phyloP scores from a whole-genome alignment of 2,329 filamentous ascomycete species.

The Fusarium virguliforme region DNA sequence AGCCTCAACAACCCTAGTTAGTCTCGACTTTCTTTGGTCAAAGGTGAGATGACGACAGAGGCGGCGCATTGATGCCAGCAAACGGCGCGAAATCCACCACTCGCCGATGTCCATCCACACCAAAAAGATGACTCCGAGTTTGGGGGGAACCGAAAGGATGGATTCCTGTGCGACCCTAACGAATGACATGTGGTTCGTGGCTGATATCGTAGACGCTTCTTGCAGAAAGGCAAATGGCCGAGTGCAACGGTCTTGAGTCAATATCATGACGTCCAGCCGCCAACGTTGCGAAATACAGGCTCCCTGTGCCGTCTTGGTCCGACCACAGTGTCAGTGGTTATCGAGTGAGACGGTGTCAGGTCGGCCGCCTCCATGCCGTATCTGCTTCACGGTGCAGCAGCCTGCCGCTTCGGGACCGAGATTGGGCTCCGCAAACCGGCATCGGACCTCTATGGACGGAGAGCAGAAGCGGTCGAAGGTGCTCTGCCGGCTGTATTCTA shows the following conservation, averaged over 20 bases:
- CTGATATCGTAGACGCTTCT: conserved; percentile 10
- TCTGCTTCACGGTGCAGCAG: background rate
- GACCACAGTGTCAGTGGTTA: background rate
- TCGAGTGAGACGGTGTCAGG: background rate
- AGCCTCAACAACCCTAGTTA: conserved; percentile 16
- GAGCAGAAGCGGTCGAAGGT: conserved; percentile 1
- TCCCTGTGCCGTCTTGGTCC: conserved; percentile 15
- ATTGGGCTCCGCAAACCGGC: conserved; percentile 13
- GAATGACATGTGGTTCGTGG: conserved; percentile 5
- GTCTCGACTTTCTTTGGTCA: conserved; percentile 1
- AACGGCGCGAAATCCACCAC: conserved; percentile 8
- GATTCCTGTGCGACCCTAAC: background rate
- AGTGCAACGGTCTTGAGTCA: background rate
- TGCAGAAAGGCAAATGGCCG: conserved; percentile 7
- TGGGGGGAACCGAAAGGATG: background rate
- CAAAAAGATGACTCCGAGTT: conserved; percentile 6
- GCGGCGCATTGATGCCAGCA: conserved; percentile 23
- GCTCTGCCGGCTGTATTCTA: background rate
- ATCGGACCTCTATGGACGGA: conserved; percentile 16
- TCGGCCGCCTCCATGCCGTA: conserved; percentile 14
- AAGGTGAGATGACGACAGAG: conserved; percentile 29
- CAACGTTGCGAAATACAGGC: conserved; percentile 20
- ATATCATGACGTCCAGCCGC: conserved; percentile 6
- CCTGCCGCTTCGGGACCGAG: conserved; percentile 12
- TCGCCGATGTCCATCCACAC: background rate